These are phyloP conservation scores for Salix purpurea DNA, from an alignment of 345 rosid genomes.

Conservation along the genomic window DNA sequence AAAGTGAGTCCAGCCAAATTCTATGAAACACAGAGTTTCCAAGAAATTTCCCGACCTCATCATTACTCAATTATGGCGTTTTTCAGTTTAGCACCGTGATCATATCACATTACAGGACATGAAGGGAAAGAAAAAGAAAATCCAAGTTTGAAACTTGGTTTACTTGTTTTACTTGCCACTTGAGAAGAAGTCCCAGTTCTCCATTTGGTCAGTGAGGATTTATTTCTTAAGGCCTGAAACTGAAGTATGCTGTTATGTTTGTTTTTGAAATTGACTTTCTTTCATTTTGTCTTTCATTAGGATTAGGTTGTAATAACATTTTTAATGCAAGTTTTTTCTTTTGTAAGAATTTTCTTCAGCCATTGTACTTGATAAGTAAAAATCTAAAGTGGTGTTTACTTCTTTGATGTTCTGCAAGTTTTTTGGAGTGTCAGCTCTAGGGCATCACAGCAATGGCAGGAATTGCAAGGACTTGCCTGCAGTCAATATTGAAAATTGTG, in stretches of 20 bases:
- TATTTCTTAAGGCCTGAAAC: not conserved
- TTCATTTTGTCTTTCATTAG: not conserved
- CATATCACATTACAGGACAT: not conserved
- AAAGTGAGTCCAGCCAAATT: not conserved
- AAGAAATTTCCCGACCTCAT: conserved; percentile 6
- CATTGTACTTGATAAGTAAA: not conserved
- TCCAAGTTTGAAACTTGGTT: not conserved
- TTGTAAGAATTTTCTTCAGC: not conserved
- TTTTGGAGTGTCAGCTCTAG: not conserved
- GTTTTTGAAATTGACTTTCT: not conserved
- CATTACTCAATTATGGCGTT: not conserved
- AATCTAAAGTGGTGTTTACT: not conserved
- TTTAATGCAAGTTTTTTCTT: not conserved
- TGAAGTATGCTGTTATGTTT: not conserved
- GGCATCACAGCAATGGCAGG: conserved; percentile 23
- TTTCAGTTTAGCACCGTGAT: not conserved
- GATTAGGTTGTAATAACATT: not conserved
- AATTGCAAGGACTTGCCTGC: conserved; percentile 29
- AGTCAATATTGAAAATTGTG: conserved; percentile 33
- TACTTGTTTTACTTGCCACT: not conserved
- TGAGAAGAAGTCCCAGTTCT: not conserved
- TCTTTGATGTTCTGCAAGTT: not conserved
- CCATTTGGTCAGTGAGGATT: not conserved
- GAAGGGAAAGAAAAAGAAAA: not conserved
- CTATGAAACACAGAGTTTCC: not conserved